Conservation (phyloP, 495 filamentous ascomycete species). For the Aspergillus baeticus region DNA sequence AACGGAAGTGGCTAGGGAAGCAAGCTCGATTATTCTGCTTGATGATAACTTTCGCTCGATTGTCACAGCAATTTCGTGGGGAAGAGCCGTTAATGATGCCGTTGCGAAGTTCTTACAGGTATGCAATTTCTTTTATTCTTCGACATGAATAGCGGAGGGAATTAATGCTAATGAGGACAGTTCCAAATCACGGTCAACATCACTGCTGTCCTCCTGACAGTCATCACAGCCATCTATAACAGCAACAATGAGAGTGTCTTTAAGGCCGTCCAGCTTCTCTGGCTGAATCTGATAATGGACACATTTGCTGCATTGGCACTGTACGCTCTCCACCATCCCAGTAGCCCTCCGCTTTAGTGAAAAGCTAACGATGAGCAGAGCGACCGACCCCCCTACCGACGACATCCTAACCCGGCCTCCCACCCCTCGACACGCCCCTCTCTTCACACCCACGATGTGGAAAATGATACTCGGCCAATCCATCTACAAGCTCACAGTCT, state of each 20-base stretch:
- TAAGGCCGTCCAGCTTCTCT: slow-evolving; percentile 84
- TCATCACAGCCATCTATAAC: slow-evolving; percentile 77
- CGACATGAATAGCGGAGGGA: neutral
- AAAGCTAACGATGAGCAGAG: slow-evolving; percentile 76
- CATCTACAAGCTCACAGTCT: slow-evolving; percentile 75
- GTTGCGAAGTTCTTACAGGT: slow-evolving; percentile 77
- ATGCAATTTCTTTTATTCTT: neutral
- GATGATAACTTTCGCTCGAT: slow-evolving; percentile 90
- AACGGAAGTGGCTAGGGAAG: slow-evolving; percentile 89
- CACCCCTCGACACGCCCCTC: slow-evolving; percentile 70
- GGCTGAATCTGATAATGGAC: slow-evolving; percentile 89
- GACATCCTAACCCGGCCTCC: slow-evolving; percentile 79
- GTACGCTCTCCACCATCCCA: slow-evolving; percentile 69
- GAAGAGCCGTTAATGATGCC: slow-evolving; percentile 87
- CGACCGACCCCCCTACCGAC: slow-evolving; percentile 78
- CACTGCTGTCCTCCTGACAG: slow-evolving; percentile 79
- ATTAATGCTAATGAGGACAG: slow-evolving; percentile 27
- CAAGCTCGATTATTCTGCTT: slow-evolving; percentile 87
- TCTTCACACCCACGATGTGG: slow-evolving; percentile 88
- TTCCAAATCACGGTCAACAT: slow-evolving; percentile 94
- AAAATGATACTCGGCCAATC: slow-evolving; percentile 93
- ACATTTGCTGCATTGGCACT: slow-evolving; percentile 47
- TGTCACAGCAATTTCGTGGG: slow-evolving; percentile 87
- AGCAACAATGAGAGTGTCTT: slow-evolving; percentile 66
- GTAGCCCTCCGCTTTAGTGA: neutral